Evolutionary conservation across 2,329 filamentous ascomycete species (phyloP).

Genomic region (Laburnicola sp.): DNA sequence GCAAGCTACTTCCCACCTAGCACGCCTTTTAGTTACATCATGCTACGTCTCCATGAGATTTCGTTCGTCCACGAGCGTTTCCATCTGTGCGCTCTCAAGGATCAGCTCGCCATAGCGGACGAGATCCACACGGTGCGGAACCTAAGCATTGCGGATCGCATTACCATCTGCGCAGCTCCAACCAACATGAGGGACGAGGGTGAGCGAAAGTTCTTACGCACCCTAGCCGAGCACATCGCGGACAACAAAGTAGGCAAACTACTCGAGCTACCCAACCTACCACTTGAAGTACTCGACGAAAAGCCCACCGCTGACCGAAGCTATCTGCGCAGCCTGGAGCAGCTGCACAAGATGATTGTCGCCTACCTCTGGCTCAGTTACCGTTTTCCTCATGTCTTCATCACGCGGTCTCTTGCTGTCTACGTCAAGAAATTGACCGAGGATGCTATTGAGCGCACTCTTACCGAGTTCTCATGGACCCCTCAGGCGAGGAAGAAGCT

Average conservation of each 20-base stretch:
- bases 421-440: conserved; percentile 80
- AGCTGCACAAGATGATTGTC: conserved; percentile 78
- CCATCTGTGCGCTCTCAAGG: conserved; percentile 67
- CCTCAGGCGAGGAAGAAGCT: conserved; percentile 13
- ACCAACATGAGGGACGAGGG: conserved; percentile 57
- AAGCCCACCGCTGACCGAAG: conserved; percentile 49
- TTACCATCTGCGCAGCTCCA: conserved; percentile 75
- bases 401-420: conserved; percentile 72
- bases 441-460: conserved; percentile 67
- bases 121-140: conserved; percentile 69
- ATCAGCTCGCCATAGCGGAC: conserved; percentile 69
- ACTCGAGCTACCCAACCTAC: conserved; percentile 69
- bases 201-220: conserved; percentile 57
- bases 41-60: conserved; percentile 74
- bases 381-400: conserved; percentile 80
- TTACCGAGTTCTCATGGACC: conserved; percentile 59
- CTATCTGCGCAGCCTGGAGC: conserved; percentile 72
- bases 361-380: conserved; percentile 94
- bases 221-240: conserved; percentile 71
- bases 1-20: conserved; percentile 77
- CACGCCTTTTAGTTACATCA: conserved; percentile 81
- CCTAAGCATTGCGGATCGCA: conserved; percentile 72
- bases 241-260: conserved; percentile 68
- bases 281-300: conserved; percentile 72
- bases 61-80: conserved; percentile 67